These are phyloP conservation scores for Trametes villosa DNA, from an alignment of 768 basidiomycete species.

Conservation along the genomic window DNA sequence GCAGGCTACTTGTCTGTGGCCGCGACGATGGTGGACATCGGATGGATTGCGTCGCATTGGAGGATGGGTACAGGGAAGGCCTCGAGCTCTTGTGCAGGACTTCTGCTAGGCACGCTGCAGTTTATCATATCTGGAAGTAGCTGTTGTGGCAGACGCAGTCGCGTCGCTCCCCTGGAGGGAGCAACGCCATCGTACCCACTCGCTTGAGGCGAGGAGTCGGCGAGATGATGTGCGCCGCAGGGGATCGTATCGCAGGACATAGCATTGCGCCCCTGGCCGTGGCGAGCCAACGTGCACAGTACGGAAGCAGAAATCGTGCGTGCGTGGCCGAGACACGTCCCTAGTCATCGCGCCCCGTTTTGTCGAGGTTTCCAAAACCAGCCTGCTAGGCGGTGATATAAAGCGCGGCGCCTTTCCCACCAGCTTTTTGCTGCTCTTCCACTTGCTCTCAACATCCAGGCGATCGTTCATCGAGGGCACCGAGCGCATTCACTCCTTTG, in stretches of 20 bases:
- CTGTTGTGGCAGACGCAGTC: constrained; percentile 5
- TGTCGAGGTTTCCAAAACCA: constrained; percentile 17
- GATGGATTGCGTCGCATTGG: too few species aligned
- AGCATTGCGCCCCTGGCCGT: neutral
- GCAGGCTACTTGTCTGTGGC: neutral
- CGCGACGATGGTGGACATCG: neutral
- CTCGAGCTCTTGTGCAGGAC: neutral
- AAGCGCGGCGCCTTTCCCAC: constrained; percentile 18
- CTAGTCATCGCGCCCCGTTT: constrained; percentile 22
- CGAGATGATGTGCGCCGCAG: neutral
- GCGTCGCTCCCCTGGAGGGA: neutral
- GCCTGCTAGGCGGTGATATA: constrained; percentile 16
- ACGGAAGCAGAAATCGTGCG: constrained; percentile 11
- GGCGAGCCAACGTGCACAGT: neutral
- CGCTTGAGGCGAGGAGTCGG: neutral
- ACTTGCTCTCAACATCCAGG: constrained; percentile 23
- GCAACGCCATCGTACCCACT: neutral
- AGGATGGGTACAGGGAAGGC: neutral
- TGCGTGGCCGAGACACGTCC: constrained; percentile 10
- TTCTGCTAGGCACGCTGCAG: neutral
- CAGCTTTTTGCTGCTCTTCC: constrained; percentile 9
- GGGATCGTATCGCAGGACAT: neutral
- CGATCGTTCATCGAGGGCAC: constrained; percentile 15
- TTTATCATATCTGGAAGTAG: constrained; percentile 13
- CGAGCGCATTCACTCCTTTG: constrained; percentile 21